These are phyloP conservation scores for Glutinoglossum americanum DNA, from an alignment of 495 filamentous ascomycete genomes.

Conservation along the genomic window DNA sequence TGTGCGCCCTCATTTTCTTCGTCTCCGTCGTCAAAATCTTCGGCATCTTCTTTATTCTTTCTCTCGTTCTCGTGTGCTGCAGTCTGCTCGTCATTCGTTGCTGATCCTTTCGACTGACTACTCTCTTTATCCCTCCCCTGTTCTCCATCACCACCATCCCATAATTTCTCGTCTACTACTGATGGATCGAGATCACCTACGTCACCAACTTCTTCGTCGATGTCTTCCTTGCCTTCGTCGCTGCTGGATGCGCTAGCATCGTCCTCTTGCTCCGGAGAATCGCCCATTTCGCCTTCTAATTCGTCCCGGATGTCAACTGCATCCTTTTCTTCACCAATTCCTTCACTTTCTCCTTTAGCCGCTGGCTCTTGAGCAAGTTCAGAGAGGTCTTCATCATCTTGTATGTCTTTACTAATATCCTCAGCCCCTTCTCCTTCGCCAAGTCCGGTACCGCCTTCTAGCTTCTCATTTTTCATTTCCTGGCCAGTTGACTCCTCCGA, in stretches of 20 bases:
- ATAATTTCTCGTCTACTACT: slow-evolving; percentile 92
- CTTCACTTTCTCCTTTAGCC: slow-evolving; percentile 22
- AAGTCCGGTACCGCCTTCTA: slow-evolving; percentile 88
- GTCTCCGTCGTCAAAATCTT: slow-evolving; percentile 27
- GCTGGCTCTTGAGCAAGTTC: slow-evolving; percentile 61
- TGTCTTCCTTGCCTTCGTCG: slow-evolving; percentile 30
- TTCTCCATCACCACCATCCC: slow-evolving; percentile 67
- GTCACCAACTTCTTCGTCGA: slow-evolving; percentile 75
- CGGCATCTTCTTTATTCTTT: slow-evolving; percentile 25
- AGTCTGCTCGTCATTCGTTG: slow-evolving; percentile 40
- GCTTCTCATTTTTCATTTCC: slow-evolving; percentile 42
- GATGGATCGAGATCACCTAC: slow-evolving; percentile 75
- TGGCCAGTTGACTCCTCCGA: slow-evolving; percentile 48
- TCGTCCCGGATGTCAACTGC: slow-evolving; percentile 26
- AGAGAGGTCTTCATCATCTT: slow-evolving; percentile 77
- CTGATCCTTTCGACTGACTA: slow-evolving; percentile 42
- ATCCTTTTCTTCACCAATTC: slow-evolving; percentile 26
- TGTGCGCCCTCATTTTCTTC: slow-evolving; percentile 32
- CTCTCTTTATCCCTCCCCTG: slow-evolving; percentile 65
- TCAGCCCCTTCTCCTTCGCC: slow-evolving; percentile 87
- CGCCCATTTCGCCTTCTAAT: slow-evolving; percentile 40
- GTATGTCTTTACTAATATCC: slow-evolving; percentile 92
- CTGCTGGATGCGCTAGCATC: slow-evolving; percentile 22
- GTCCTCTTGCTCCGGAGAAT: slow-evolving; percentile 56
- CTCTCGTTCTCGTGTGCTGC: slow-evolving; percentile 26